phyloP scores from a whole-genome alignment of 306 rosid species.

The Cucumis sativus region DNA sequence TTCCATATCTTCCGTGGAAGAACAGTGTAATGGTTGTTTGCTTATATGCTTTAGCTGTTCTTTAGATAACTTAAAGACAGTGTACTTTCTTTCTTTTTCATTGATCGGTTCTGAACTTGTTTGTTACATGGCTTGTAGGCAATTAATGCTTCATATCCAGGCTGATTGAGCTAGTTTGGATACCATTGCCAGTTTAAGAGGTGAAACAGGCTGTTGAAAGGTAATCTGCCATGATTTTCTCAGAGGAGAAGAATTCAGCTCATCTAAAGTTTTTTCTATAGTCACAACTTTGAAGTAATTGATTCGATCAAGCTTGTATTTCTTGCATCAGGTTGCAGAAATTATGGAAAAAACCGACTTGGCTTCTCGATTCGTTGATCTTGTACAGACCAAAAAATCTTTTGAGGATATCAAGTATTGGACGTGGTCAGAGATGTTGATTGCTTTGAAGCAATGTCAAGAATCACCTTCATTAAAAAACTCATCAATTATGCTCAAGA shows the following conservation, averaged over 20 bases:
- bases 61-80: neutral
- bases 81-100: neutral
- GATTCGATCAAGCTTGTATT: conserved; percentile 41
- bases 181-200: conserved; percentile 51
- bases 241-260: conserved; percentile 75
- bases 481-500: conserved; percentile 37
- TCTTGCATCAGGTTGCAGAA: conserved; percentile 44
- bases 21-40: neutral
- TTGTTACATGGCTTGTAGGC: conserved; percentile 27
- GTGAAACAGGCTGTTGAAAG: conserved; percentile 35
- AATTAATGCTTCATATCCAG: conserved; percentile 39
- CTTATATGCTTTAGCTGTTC: neutral
- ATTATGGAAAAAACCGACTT: conserved; percentile 70
- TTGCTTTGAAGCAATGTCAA: conserved; percentile 51
- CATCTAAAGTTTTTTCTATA: conserved; percentile 45
- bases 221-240: conserved; percentile 83
- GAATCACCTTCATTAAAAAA: conserved; percentile 15
- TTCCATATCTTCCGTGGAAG: neutral
- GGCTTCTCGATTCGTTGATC: conserved; percentile 17
- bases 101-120: neutral
- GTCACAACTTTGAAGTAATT: conserved; percentile 31
- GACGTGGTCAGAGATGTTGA: conserved; percentile 80
- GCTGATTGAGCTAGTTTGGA: conserved; percentile 44
- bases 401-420: conserved; percentile 57
- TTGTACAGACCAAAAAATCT: conserved; percentile 47